These are phyloP conservation scores for Suhomyces kilbournensis DNA, from an alignment of 805 yeast genomes.

Conservation along the genomic window DNA sequence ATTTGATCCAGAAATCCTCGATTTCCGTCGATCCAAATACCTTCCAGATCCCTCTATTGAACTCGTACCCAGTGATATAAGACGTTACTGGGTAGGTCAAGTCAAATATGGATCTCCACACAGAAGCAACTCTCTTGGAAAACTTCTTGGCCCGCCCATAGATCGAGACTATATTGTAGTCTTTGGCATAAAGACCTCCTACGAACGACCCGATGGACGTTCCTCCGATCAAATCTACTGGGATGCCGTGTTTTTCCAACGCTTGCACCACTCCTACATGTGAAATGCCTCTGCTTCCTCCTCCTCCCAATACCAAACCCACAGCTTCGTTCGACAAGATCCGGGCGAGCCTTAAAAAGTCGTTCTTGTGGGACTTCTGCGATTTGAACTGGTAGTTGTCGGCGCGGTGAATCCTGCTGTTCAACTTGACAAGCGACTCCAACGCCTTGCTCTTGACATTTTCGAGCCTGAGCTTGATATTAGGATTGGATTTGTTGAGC, in stretches of 20 bases:
- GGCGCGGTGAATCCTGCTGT: constrained; percentile 17
- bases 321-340: constrained; percentile 89
- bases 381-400: constrained; percentile 23
- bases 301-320: constrained; percentile 94
- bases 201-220: constrained; percentile 95
- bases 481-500: constrained; percentile 33
- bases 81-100: constrained; percentile 92
- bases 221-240: constrained; percentile 92
- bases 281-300: constrained; percentile 93
- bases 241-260: constrained; percentile 86
- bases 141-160: constrained; percentile 88
- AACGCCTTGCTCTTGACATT: constrained; percentile 30
- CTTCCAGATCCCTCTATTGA: constrained; percentile 97
- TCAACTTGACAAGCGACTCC: constrained; percentile 24
- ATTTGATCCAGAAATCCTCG: constrained; percentile 94
- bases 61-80: constrained; percentile 95
- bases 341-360: constrained; percentile 85
- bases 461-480: constrained; percentile 30
- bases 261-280: constrained; percentile 92
- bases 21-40: constrained; percentile 87
- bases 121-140: constrained; percentile 72
- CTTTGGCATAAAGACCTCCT: constrained; percentile 92
- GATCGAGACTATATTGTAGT: constrained; percentile 85
- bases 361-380: constrained; percentile 68
- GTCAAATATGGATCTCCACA: constrained; percentile 84